phyloP scores from a whole-genome alignment of 305 asterid genomes.

The Solanum hybrid region DNA sequence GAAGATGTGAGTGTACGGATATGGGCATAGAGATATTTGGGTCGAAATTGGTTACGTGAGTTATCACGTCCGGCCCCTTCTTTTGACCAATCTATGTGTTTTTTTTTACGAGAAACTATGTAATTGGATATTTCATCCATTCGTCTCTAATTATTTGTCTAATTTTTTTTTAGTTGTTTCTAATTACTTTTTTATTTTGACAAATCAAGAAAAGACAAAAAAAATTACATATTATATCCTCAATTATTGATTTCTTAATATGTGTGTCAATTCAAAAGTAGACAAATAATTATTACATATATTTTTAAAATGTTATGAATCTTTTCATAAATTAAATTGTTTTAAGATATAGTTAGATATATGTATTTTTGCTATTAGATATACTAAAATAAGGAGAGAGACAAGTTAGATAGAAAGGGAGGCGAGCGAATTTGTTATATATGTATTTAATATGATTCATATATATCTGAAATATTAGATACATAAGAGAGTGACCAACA shows the following conservation, averaged over 20 bases:
- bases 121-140: rapidly evolving
- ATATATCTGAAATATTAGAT: no score
- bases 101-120: no score
- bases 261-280: no score
- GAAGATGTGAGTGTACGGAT: not conserved
- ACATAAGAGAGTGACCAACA: not conserved
- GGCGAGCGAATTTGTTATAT: not conserved
- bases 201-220: no score
- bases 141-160: no score
- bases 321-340: not conserved
- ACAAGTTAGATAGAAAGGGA: not conserved
- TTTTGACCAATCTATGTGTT: not conserved
- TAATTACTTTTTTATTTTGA: rapidly evolving
- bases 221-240: no score
- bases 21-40: not conserved
- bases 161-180: rapidly evolving
- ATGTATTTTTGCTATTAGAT: no score
- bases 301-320: not conserved
- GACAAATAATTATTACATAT: no score
- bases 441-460: no score
- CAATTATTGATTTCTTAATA: no score
- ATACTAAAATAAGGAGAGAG: not conserved
- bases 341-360: no score
- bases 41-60: not conserved
- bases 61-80: not conserved